Conservation (phyloP, 1,284 basidiomycete genomes). For the Sporisorium iseilematis-ciliati region DNA sequence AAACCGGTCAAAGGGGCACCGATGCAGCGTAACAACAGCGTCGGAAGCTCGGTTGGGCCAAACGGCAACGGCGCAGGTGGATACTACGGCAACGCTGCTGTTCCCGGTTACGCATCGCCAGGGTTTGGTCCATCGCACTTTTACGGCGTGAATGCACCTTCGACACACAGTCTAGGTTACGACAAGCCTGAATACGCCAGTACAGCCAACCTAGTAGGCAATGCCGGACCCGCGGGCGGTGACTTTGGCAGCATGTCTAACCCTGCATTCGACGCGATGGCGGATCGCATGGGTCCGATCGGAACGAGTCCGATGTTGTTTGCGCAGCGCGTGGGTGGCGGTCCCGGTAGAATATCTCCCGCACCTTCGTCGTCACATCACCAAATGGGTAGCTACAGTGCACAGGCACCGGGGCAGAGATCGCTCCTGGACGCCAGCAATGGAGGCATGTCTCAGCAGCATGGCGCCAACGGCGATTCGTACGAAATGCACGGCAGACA, state of each 20-base stretch:
- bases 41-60: conserved; percentile 40
- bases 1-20: conserved; percentile 26
- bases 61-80: conserved; percentile 32
- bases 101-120: conserved; percentile 28
- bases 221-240: conserved; percentile 52
- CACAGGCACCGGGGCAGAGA: conserved; percentile 16
- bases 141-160: conserved; percentile 40
- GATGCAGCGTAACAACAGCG: conserved; percentile 39
- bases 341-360: conserved; percentile 17
- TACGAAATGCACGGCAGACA: conserved; percentile 31
- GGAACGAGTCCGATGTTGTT: conserved; percentile 58
- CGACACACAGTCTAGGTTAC: conserved; percentile 30
- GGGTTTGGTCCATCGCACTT: conserved; percentile 36
- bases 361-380: conserved; percentile 11
- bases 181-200: conserved; percentile 50
- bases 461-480: conserved; percentile 3
- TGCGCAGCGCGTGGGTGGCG: conserved; percentile 46
- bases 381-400: conserved; percentile 14
- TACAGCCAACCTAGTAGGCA: conserved; percentile 52
- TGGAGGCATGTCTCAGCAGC: conserved; percentile 27
- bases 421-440: conserved; percentile 36
- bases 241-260: conserved; percentile 33
- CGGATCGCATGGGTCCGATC: conserved; percentile 58
- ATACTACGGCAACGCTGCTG: conserved; percentile 26
- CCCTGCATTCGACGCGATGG: conserved; percentile 31